Evolutionary conservation across 2,329 filamentous ascomycete species (phyloP).

Genomic region (Fusarium duplospermum): DNA sequence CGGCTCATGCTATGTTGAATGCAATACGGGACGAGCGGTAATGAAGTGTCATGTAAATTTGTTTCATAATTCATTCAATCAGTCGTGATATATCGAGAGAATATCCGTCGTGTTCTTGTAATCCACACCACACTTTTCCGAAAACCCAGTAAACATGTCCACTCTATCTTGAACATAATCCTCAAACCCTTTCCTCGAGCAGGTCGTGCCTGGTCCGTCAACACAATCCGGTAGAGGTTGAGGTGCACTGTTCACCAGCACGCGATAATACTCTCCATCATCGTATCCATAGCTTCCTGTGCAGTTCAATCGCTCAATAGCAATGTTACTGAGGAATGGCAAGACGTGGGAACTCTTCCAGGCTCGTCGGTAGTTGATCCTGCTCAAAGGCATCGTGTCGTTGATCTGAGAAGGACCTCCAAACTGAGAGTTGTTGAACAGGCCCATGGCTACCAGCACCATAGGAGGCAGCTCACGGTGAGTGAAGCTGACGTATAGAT

Average conservation of each 20-base stretch:
- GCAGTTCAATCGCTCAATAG: constrained; percentile 74
- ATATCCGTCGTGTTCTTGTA: constrained; percentile 38
- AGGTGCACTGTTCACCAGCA: constrained; percentile 39
- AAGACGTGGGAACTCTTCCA: constrained; percentile 73
- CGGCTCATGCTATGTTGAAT: not conserved
- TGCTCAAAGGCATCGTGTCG: constrained; percentile 71
- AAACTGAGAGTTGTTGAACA: constrained; percentile 75
- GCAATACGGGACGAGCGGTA: not conserved
- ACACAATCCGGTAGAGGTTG: constrained; percentile 31
- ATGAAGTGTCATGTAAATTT: not conserved
- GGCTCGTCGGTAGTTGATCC: constrained; percentile 71
- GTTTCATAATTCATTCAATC: not conserved
- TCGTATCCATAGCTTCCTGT: constrained; percentile 62
- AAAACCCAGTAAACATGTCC: constrained; percentile 35
- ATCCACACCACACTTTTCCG: constrained; percentile 37
- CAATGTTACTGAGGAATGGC: constrained; percentile 74
- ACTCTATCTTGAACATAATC: constrained; percentile 31
- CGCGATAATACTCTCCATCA: constrained; percentile 40
- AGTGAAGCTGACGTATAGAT: constrained; percentile 76
- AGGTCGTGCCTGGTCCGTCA: constrained; percentile 38
- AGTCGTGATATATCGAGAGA: constrained; percentile 36
- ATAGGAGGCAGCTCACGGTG: constrained; percentile 76
- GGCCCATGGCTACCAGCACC: constrained; percentile 73
- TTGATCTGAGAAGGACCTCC: constrained; percentile 63
- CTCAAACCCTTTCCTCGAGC: constrained; percentile 31